A percentile compares a stretch with the other conserved stretches of the same genome.
These are phyloP conservation scores for Chaetomium olivaceum DNA, from an alignment of 2,329 filamentous ascomycete genomes.

Conservation along the genomic window DNA sequence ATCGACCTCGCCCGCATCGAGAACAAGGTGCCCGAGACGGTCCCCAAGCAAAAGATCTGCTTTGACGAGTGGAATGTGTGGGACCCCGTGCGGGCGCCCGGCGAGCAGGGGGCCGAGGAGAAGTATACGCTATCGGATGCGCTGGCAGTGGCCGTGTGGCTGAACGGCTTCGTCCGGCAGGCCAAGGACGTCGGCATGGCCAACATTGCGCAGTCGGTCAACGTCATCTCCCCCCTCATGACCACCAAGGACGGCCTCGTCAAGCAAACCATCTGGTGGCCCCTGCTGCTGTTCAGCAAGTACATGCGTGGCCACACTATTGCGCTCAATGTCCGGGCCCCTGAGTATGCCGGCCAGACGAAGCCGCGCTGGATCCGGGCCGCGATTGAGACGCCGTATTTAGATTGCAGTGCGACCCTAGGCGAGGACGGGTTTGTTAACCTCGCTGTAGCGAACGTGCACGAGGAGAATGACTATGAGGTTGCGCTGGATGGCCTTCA, in stretches of 20 bases:
- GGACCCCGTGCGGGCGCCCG: slow-evolving; percentile 71
- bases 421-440: slow-evolving; percentile 60
- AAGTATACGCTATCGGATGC: slow-evolving; percentile 73
- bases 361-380: slow-evolving; percentile 65
- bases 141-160: slow-evolving; percentile 71
- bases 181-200: slow-evolving; percentile 72
- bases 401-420: slow-evolving; percentile 66
- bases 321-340: slow-evolving; percentile 62
- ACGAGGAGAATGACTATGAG: slow-evolving; percentile 59
- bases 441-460: slow-evolving; percentile 73
- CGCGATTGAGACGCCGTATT: slow-evolving; percentile 67
- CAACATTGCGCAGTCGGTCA: slow-evolving; percentile 75
- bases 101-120: slow-evolving; percentile 72
- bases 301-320: slow-evolving; percentile 75
- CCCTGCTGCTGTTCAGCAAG: slow-evolving; percentile 65
- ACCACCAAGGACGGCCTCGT: slow-evolving; percentile 63
- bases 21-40: slow-evolving; percentile 58
- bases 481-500: slow-evolving; percentile 59
- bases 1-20: slow-evolving; percentile 75
- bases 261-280: slow-evolving; percentile 76
- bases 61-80: slow-evolving; percentile 88
- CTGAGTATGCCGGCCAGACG: slow-evolving; percentile 67
- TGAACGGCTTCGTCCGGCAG: slow-evolving; percentile 76
- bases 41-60: slow-evolving; percentile 70
- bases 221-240: slow-evolving; percentile 77